These are phyloP conservation scores for Limnanthes douglasii DNA, from an alignment of 345 rosid genomes.

Conservation along the genomic window DNA sequence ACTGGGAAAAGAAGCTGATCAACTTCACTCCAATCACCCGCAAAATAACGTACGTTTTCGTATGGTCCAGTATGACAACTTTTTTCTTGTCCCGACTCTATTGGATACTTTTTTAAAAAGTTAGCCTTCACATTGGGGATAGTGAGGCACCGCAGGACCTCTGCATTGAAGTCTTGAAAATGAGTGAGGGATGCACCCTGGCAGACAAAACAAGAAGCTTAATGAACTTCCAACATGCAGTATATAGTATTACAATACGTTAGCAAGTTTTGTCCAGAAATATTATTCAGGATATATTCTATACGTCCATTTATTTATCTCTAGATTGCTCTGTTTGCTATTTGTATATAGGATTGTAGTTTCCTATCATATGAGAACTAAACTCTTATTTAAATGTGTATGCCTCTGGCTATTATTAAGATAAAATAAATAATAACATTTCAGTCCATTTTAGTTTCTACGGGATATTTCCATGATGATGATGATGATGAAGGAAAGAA, in stretches of 20 bases:
- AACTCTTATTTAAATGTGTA: no score
- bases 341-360: no score
- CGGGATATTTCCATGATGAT: no score
- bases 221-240: conserved; percentile 5
- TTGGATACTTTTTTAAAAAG: conserved; percentile 13
- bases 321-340: no score
- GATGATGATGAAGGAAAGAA: conserved; percentile 1
- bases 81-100: conserved; percentile 9
- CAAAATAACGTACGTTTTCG: conserved; percentile 41
- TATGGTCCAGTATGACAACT: conserved; percentile 1
- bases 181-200: conserved; percentile 60
- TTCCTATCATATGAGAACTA: no score
- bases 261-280: no score
- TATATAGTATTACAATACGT: background rate
- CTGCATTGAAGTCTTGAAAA: conserved; percentile 89
- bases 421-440: no score
- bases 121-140: conserved; percentile 63
- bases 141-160: conserved; percentile 72
- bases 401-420: no score
- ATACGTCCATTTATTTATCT: no score
- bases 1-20: conserved; percentile 43
- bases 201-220: conserved; percentile 8
- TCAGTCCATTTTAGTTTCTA: no score
- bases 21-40: conserved; percentile 82
- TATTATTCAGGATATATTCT: no score